A percentile compares a stretch with the other conserved stretches of the same genome.
phyloP scores from a whole-genome alignment of 306 rosid genomes.

The Medicago lupulina region DNA sequence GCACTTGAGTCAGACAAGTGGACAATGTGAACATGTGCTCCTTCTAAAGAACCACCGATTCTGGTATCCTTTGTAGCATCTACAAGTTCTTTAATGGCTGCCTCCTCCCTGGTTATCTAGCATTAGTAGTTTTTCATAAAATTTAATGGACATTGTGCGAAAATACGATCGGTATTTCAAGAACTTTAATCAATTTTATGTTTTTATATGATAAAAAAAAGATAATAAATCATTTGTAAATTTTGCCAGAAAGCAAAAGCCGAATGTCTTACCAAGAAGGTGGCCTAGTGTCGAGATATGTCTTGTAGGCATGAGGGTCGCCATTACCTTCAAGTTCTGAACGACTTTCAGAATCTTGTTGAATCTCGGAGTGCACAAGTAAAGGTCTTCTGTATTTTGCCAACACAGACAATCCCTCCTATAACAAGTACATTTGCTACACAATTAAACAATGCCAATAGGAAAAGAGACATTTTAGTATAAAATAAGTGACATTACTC shows the following conservation, averaged over 20 bases:
- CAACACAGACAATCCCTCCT: conserved; percentile 85
- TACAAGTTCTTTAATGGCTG: conserved; percentile 79
- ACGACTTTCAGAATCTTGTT: conserved; percentile 52
- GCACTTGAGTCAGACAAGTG: conserved; percentile 91
- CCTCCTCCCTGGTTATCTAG: conserved; percentile 81
- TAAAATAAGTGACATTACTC: conserved; percentile 25
- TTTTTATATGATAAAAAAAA: background rate
- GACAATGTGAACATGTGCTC: conserved; percentile 95
- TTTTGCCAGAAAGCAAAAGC: conserved; percentile 29
- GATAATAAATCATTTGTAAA: background rate
- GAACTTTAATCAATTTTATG: conserved; percentile 5
- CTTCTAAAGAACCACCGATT: conserved; percentile 76
- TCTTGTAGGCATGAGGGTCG: conserved; percentile 65
- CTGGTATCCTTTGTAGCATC: conserved; percentile 75
- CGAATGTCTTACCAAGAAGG: conserved; percentile 75
- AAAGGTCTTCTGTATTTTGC: conserved; percentile 88
- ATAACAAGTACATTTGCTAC: conserved; percentile 43
- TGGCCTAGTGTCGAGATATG: conserved; percentile 84
- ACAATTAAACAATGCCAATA: conserved; percentile 39
- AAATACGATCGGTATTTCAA: conserved; percentile 21
- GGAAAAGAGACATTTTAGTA: conserved; percentile 23
- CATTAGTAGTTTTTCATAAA: conserved; percentile 11
- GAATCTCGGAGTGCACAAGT: conserved; percentile 86
- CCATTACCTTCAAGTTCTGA: conserved; percentile 47
- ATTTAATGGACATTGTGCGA: conserved; percentile 11